phyloP scores from a whole-genome alignment of 192 early-diverging fungal genomes.

The Phycomyces blakesleeanus region DNA sequence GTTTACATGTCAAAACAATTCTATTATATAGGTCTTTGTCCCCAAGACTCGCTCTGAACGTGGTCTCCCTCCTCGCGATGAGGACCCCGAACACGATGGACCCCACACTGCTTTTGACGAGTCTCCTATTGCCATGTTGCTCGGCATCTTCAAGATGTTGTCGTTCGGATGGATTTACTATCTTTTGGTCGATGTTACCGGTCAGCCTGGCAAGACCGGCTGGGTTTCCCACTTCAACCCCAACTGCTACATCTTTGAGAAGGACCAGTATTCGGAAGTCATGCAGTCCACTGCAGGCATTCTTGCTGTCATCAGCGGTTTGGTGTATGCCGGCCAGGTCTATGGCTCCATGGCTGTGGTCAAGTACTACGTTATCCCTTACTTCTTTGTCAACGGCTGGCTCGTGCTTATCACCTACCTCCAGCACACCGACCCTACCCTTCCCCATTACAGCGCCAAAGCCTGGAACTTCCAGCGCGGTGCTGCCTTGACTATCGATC shows the following conservation, averaged over 20 bases:
- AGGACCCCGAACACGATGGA: slow-evolving; percentile 21
- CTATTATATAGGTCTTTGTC: slow-evolving; percentile 93
- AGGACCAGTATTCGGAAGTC: slow-evolving; percentile 66
- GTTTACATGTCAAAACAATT: too few species aligned
- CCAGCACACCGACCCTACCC: slow-evolving; percentile 84
- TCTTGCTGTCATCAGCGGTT: slow-evolving; percentile 53
- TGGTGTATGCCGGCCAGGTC: slow-evolving; percentile 51
- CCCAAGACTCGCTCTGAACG: slow-evolving; percentile 53
- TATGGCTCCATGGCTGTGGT: slow-evolving; percentile 52
- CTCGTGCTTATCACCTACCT: slow-evolving; percentile 94
- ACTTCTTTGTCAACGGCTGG: slow-evolving; percentile 92
- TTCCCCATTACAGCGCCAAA: slow-evolving; percentile 86
- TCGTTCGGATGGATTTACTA: slow-evolving; percentile 89
- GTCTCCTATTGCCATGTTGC: slow-evolving; percentile 65
- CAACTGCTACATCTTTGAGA: slow-evolving; percentile 71
- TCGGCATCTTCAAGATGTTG: slow-evolving; percentile 64
- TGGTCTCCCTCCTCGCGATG: slow-evolving; percentile 45
- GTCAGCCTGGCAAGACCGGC: slow-evolving; percentile 62
- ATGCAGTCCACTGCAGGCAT: slow-evolving; percentile 64
- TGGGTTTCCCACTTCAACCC: slow-evolving; percentile 90
- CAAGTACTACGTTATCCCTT: slow-evolving; percentile 89
- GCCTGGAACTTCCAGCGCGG: slow-evolving; percentile 93
- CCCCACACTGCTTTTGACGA: slow-evolving; percentile 61
- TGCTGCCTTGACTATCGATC: slow-evolving; percentile 83
- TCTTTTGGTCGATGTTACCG: slow-evolving; percentile 72